Evolutionary conservation across 2,329 filamentous ascomycete species (phyloP).

Genomic region (Lecanicillium sp.): DNA sequence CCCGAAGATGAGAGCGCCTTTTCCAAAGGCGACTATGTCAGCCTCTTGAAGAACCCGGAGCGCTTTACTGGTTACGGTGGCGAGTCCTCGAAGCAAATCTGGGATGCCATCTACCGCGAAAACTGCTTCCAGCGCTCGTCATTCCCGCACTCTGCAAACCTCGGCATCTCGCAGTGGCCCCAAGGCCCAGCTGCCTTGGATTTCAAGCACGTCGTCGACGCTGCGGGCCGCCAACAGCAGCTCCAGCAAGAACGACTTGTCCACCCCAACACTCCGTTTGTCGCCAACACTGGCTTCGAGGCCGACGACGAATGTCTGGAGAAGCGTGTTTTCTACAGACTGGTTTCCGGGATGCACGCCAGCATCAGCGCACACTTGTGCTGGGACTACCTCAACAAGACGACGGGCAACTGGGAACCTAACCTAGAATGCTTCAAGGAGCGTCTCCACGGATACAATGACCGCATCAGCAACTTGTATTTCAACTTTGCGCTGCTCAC

Average conservation of each 20-base stretch:
- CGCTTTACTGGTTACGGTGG: conserved; percentile 92
- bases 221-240: conserved; percentile 50
- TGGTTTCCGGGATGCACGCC: conserved; percentile 96
- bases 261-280: conserved; percentile 47
- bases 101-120: conserved; percentile 94
- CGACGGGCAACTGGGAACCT: conserved; percentile 84
- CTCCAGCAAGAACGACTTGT: conserved; percentile 42
- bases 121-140: conserved; percentile 81
- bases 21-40: conserved; percentile 93
- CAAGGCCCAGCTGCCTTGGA: conserved; percentile 48
- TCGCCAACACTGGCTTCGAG: conserved; percentile 59
- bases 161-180: conserved; percentile 36
- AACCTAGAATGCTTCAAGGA: conserved; percentile 84
- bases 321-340: conserved; percentile 95
- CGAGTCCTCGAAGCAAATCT: conserved; percentile 77
- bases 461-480: conserved; percentile 94
- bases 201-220: conserved; percentile 53
- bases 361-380: conserved; percentile 95
- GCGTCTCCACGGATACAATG: conserved; percentile 75
- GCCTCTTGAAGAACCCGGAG: conserved; percentile 85
- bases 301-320: conserved; percentile 89
- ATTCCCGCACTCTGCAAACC: conserved; percentile 49
- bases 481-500: conserved; percentile 98
- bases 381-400: conserved; percentile 93
- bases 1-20: conserved; percentile 84